Evolutionary conservation across 1,139 yeast genomes (phyloP).

Genomic region (Wickerhamomyces sp.): DNA sequence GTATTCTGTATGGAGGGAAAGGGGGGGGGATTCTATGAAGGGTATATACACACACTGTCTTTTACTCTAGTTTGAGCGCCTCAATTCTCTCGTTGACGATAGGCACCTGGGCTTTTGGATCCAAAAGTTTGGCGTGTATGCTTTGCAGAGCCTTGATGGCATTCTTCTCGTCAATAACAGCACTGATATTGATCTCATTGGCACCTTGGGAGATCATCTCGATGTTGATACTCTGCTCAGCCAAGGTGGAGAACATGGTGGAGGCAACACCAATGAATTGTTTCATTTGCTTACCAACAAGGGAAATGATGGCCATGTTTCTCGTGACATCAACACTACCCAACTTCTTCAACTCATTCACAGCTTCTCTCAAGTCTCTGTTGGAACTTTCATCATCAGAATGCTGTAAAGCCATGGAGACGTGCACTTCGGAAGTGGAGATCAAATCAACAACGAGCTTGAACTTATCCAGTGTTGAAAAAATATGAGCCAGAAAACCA

Average conservation of each 20-base stretch:
- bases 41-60: too few relatives aligned
- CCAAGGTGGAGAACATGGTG: constrained; percentile 90
- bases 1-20: too few relatives aligned
- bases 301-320: constrained; percentile 83
- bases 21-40: too few relatives aligned
- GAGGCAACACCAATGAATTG: constrained; percentile 97
- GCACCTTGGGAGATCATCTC: constrained; percentile 99
- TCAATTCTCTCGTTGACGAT: constrained; percentile 28
- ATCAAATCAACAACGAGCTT: constrained; percentile 90
- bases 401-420: constrained; percentile 92
- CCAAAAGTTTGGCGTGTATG: constrained; percentile 73
- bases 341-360: constrained; percentile 68
- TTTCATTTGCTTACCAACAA: constrained; percentile 97
- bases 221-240: constrained; percentile 86
- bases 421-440: constrained; percentile 96
- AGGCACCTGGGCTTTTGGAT: constrained; percentile 22
- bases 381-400: constrained; percentile 55
- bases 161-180: constrained; percentile 83
- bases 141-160: constrained; percentile 82
- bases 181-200: constrained; percentile 92
- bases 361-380: constrained; percentile 57
- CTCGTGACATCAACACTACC: constrained; percentile 88
- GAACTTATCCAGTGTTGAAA: constrained; percentile 78
- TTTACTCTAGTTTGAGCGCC: constrained; percentile 25
- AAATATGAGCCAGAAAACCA: constrained; percentile 89